Evolutionary conservation across 805 yeast genomes (phyloP).

Genomic region (Starmerella kuoi): DNA sequence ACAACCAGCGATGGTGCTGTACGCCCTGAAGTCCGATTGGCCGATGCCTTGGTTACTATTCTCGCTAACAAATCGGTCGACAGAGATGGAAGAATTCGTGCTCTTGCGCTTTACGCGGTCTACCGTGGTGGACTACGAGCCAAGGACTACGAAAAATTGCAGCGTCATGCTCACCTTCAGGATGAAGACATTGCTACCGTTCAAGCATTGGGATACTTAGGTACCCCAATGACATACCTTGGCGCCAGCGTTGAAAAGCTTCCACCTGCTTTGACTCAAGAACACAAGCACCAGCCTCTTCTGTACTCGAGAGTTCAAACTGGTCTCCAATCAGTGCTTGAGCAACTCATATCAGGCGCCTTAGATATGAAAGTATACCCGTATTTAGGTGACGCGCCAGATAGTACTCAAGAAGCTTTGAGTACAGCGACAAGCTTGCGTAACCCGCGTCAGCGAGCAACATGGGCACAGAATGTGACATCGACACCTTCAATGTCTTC

Average conservation of each 20-base stretch:
- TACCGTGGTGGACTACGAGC: constrained; percentile 61
- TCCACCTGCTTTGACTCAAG: constrained; percentile 18
- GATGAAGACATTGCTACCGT: constrained; percentile 42
- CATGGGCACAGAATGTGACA: constrained; percentile 48
- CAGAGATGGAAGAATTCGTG: constrained; percentile 51
- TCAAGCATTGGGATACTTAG: constrained; percentile 45
- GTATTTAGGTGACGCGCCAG: constrained; percentile 42
- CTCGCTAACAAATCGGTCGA: constrained; percentile 35
- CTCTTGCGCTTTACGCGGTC: constrained; percentile 60
- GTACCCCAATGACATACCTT: constrained; percentile 29
- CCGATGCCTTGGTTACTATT: constrained; percentile 44
- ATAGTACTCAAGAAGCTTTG: constrained; percentile 29
- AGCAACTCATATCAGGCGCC: constrained; percentile 36
- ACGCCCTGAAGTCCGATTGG: constrained; percentile 9
- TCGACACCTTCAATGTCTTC: not conserved
- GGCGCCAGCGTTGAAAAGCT: constrained; percentile 5
- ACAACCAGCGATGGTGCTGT: constrained; percentile 46
- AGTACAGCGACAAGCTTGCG: constrained; percentile 45
- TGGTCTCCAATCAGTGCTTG: constrained; percentile 48
- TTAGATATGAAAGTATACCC: constrained; percentile 56
- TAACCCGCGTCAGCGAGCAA: constrained; percentile 60
- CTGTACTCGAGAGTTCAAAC: constrained; percentile 51
- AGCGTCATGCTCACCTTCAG: constrained; percentile 39
- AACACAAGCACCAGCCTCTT: constrained; percentile 35
- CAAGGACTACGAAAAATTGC: constrained; percentile 57